Evolutionary conservation across 2,329 filamentous ascomycete species (phyloP).

Genomic region (Phaeoacremonium minimum): DNA sequence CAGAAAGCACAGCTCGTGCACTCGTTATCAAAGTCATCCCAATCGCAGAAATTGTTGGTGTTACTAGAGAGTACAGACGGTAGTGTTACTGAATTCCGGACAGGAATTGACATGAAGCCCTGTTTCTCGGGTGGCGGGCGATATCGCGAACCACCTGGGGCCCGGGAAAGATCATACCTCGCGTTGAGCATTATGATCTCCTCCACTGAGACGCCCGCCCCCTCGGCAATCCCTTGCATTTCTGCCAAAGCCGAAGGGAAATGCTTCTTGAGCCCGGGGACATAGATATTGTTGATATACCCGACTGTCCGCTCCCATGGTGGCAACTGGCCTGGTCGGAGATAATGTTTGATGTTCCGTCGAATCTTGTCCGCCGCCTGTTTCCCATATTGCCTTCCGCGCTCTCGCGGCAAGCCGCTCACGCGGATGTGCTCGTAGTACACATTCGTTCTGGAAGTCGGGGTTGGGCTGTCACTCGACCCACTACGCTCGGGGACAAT

Average conservation of each 20-base stretch:
- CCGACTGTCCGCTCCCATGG: conserved; percentile 2
- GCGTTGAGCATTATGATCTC: conserved; percentile 14
- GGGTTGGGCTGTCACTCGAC: background rate
- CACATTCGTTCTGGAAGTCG: background rate
- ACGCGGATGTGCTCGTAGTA: conserved; percentile 14
- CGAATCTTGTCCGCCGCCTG: conserved; percentile 12
- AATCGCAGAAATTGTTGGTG: background rate
- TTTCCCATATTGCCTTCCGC: conserved; percentile 10
- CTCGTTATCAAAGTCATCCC: background rate
- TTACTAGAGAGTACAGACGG: too few species aligned
- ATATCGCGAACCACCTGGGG: conserved; percentile 2
- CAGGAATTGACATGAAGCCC: too few species aligned
- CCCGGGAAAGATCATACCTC: conserved; percentile 12
- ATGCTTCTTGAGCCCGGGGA: conserved; percentile 10
- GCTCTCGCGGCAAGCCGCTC: conserved; percentile 10
- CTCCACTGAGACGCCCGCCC: conserved; percentile 8
- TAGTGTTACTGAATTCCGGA: too few species aligned
- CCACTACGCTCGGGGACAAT: background rate
- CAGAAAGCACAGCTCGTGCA: background rate
- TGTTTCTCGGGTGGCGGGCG: conserved; percentile 1
- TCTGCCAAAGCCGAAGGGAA: conserved; percentile 12
- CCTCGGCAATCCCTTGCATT: conserved; percentile 14
- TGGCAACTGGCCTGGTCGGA: conserved; percentile 8
- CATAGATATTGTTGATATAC: conserved; percentile 9
- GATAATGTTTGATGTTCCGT: conserved; percentile 11